Base-by-base conservation (phyloP, 202 grass and related monocot species). In the Cymbopogon flexuosus region DNA sequence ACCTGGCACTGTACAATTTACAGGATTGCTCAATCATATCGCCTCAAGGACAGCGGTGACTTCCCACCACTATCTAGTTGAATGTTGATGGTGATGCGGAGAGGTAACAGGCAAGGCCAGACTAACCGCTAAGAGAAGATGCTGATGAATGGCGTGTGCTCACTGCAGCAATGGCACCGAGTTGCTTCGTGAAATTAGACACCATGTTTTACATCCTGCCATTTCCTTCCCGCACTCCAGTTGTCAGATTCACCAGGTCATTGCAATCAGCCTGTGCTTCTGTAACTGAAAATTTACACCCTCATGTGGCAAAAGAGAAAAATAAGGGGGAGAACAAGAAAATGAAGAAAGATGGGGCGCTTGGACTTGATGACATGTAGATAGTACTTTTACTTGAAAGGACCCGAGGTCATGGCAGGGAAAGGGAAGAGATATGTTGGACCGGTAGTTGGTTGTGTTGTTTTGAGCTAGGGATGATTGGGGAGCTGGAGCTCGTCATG, bases 41-140 rank as follows among this genome's bases (percentile, higher is more conserved):
- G 56, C 78, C 91, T 97, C 19, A 97, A 94, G 84, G 90, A 97
- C 75, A 91, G 88, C 3, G 82, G 68, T 3, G 94, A 97, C 72
- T 97, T 97, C 71, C 94, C 94, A 13, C 92, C 92, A 62, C 86
- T 97, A 62, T 84, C 89, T 6, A 83, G 89, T 79, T 97, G 18
- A 54, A 54, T 54, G 51, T 54, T 54, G 81, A 90, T 65, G 18
- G 13, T 24, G 11, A 40, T 58, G 18, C 30, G 42, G 47, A 76
- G 47, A 18, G 47, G 47, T 51, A 2, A 58, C 57, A 27, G 77
- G 64, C 21, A 61, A 45, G 12, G 14, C 31, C 0, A 34, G 0
- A 56, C 51, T 52, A 6, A 18, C 47, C 15, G 49, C 46, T 46
- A 49, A 83, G 67, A 85, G 19, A 81, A 80, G 64, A 85, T 73